Evolutionary conservation across 208 protist species (phyloP), one percentile per base, ranked within the genome.

Genomic region (Crithidia expoeki): DNA sequence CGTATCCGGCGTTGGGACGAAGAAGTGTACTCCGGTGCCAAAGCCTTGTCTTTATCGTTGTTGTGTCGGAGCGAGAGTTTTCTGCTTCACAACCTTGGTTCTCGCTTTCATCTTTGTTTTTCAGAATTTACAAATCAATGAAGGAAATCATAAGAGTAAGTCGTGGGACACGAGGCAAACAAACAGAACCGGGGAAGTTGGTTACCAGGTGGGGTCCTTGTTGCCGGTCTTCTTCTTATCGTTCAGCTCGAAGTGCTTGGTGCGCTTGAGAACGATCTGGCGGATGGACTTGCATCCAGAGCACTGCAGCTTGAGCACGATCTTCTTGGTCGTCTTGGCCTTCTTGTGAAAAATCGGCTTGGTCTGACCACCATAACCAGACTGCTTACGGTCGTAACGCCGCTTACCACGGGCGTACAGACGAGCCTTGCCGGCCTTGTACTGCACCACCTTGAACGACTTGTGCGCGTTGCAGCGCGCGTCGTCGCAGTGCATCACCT

Each of bases 341-440:
- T 99, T 99, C 94, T 99, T 82, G 72, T 99, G 97, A 94, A 99
- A 99, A 76, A 99, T 97, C 50, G 99, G 99, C 97, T 99, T 99
- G 80, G 98, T 99, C 96, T 77, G 99, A 89, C 99, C 99, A 98
- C 99, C 99, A 85, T 99, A 99, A 90, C 99, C 99, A 50, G 86
- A 89, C 97, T 99, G 99, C 87, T 99, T 99, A 64, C 98, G 89
- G 86, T 99, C 98, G 92, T 99, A 99, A 98, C 70, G 91, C 52
- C 80, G 73, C 55, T 99, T 99, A 90, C 98, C 99, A 84, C 99
- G 97, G 30, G 97, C 98, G 68, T 94, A 99, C 53, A 99, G 79
- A 59, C 94, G 97, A 68, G 98, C 98, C 91, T 99, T 99, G 75
- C 99, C 98, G 50, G 98, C 95, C 90, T 99, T 99, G 92, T 99